phyloP scores from a whole-genome alignment of 2,329 filamentous ascomycete genomes.

The Chrysoporthe deuterocubensis region DNA sequence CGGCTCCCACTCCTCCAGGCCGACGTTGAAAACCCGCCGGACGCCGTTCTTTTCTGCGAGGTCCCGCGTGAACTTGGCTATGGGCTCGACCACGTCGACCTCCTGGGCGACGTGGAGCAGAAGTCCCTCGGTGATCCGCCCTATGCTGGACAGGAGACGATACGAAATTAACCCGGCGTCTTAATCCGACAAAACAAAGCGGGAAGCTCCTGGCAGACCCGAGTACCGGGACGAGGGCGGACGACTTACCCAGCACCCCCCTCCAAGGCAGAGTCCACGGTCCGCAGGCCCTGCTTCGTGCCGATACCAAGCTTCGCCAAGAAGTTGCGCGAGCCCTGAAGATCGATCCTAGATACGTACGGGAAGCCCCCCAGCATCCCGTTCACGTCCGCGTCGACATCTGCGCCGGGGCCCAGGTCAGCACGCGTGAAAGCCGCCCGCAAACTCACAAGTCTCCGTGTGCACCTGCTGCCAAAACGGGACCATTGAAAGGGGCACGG shows the following conservation, averaged over 20 bases:
- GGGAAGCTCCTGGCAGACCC: background rate
- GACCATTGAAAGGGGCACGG: too few relatives aligned
- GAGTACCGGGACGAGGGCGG: background rate
- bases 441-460: background rate
- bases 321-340: constrained; percentile 72
- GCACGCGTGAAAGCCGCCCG: background rate
- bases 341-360: constrained; percentile 70
- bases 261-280: constrained; percentile 40
- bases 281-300: constrained; percentile 39
- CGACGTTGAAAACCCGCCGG: constrained; percentile 69
- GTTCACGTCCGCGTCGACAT: constrained; percentile 51
- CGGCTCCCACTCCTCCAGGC: constrained; percentile 72
- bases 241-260: constrained; percentile 47
- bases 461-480: too few relatives aligned
- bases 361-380: constrained; percentile 80
- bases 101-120: constrained; percentile 70
- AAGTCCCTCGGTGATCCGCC: constrained; percentile 78
- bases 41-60: constrained; percentile 63
- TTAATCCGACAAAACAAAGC: too few relatives aligned
- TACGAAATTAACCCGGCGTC: background rate
- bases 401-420: constrained; percentile 14
- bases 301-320: constrained; percentile 67
- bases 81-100: constrained; percentile 85
- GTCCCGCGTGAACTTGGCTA: constrained; percentile 75
- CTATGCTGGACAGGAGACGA: constrained; percentile 63